Evolutionary conservation across 257 asterid genomes (phyloP), one percentile per base, ranked within the genome.

Genomic region (Solanum ossicruentum): DNA sequence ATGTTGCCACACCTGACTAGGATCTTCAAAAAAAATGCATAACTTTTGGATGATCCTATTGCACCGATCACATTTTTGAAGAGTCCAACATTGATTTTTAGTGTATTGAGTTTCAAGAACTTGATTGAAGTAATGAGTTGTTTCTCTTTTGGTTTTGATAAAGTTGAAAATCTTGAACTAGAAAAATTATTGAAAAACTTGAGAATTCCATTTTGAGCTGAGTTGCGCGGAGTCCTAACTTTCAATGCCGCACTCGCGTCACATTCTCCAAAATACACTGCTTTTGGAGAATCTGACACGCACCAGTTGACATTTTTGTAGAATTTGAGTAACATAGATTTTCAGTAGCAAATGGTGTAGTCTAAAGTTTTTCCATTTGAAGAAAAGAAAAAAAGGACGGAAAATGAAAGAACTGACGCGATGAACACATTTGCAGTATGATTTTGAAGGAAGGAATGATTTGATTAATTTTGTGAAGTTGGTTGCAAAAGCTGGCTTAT

Each of bases 401-500:
- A 51, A 77, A 77, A 26, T 17, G 45, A 10, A 52, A 77, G 54
- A 49, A 79, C 90, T 91, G 89, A 91, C 65, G 32, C 88, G 58
- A 51, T 77, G 82, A 85, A 80, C 84, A 66, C 71, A 67, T 80
- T 88, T 90, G 92, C 92, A 95, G 98, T 94, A 88, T 83, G 91
- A 95, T 85, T 94, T 95, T 80, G 92, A 90, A 87, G 98, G 98
- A 71, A 88, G 95, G 87, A 93, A 93, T 8, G 97, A 95, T 90
- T 87, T 95, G 93, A 94, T 91, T 86, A 90, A 88, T n/a, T 95
- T 95, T 61, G 87, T 95, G 83, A 94, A 94, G 81, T 85, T 95
- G 93, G 93, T 93, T 10, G 80, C 83, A 18, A 91, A 92, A 52
- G 98, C 99, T 86, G 99, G 95, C n/a, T 88, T 95, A 28, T 87